Percentiles rank a stretch among this genome's conserved stretches.
Conservation (phyloP, 2,329 filamentous ascomycete species). For the Colletotrichum magnum region DNA sequence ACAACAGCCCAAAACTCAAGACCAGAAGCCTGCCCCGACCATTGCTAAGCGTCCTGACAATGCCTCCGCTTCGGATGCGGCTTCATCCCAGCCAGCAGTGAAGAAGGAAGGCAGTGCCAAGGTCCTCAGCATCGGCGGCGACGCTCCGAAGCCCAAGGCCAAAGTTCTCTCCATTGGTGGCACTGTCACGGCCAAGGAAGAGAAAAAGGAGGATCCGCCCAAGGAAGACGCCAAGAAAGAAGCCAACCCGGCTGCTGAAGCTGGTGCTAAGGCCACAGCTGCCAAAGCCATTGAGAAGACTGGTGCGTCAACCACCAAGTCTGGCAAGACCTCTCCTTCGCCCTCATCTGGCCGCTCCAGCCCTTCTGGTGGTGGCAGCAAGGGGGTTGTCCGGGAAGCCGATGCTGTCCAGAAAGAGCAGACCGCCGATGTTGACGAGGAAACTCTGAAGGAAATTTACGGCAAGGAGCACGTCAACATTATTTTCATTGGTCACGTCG, state of each 20-base stretch:
- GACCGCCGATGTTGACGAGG: conserved; percentile 77
- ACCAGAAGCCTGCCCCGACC: conserved; percentile 66
- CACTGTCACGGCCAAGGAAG: conserved; percentile 55
- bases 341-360: conserved; percentile 89
- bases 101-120: conserved; percentile 72
- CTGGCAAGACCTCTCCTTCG: conserved; percentile 84
- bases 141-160: conserved; percentile 67
- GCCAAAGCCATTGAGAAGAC: conserved; percentile 94
- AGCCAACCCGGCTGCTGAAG: conserved; percentile 63
- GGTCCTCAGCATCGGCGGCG: conserved; percentile 74
- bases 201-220: conserved; percentile 57
- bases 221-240: conserved; percentile 67
- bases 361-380: conserved; percentile 75
- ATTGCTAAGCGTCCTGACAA: conserved; percentile 74
- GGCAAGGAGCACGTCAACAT: conserved; percentile 95
- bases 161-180: conserved; percentile 62
- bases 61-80: conserved; percentile 59
- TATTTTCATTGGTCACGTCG: conserved; percentile 98
- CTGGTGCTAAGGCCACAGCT: conserved; percentile 87
- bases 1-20: conserved; percentile 52
- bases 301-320: conserved; percentile 69
- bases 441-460: conserved; percentile 92
- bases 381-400: conserved; percentile 71
- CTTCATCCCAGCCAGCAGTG: conserved; percentile 64
- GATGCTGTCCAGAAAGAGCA: conserved; percentile 90